Evolutionary conservation across 1,284 basidiomycete genomes (phyloP).

Genomic region (Phlebopus sp.): DNA sequence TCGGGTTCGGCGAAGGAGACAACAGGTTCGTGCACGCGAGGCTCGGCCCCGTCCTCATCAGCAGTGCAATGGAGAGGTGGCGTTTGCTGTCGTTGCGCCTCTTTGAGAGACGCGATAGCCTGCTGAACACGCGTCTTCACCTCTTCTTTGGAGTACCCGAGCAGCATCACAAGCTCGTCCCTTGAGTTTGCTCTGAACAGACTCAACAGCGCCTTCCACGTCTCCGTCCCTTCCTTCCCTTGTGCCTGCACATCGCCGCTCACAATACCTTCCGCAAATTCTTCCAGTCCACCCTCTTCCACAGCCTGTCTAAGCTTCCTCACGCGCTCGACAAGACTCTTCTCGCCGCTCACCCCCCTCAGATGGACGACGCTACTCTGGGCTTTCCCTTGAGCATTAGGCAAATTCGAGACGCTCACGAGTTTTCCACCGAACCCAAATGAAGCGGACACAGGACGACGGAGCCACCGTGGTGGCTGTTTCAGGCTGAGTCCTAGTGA

Average conservation of each 20-base stretch:
- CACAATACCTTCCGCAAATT: constrained; percentile 62
- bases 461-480: constrained; percentile 95
- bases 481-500: constrained; percentile 46
- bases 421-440: constrained; percentile 96
- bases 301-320: constrained; percentile 68
- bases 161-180: constrained; percentile 86
- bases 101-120: constrained; percentile 75
- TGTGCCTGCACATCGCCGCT: constrained; percentile 36
- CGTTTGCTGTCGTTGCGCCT: constrained; percentile 30
- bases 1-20: constrained; percentile 79
- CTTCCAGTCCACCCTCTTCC: constrained; percentile 57
- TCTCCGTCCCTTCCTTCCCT: constrained; percentile 45
- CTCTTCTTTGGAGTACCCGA: constrained; percentile 92
- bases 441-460: constrained; percentile 76
- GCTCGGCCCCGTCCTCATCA: constrained; percentile 41
- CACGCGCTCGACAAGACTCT: constrained; percentile 76
- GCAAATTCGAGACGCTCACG: constrained; percentile 74
- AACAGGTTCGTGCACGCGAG: constrained; percentile 59
- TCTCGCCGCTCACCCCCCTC: constrained; percentile 77
- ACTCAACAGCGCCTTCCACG: constrained; percentile 88
- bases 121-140: constrained; percentile 78
- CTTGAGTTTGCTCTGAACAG: constrained; percentile 88
- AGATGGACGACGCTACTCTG: constrained; percentile 81
- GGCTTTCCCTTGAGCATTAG: constrained; percentile 67
- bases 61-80: constrained; percentile 33